Base-by-base conservation (phyloP, 306 rosid genomes). In the Vigna angularis region DNA sequence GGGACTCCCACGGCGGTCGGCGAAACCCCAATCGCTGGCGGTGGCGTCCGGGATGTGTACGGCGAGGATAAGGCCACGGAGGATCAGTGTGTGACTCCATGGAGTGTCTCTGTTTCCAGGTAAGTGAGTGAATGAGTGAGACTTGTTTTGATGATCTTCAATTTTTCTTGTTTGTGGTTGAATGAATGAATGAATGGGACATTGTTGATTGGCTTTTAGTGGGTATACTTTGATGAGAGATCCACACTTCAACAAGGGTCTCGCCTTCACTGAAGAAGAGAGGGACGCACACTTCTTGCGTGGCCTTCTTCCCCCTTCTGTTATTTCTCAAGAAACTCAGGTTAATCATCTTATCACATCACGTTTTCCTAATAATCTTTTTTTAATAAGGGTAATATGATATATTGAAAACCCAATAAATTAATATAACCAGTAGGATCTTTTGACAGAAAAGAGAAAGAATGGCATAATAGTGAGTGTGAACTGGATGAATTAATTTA, bases 241-340 rank as follows among this genome's bases (percentile, higher is more conserved):
- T 76, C 98, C 98, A 24, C 97, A 88, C 62, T 93, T 86, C 79
- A 95, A 95, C 87, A 95, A 95, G 80, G 98, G 98, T 73, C 87
- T 95, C 67, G 98, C 98, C 48, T 95, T 95, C 84, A 89, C 88
- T n/a, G 97, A 91, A 50, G 81, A 76, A 85, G 98, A 95, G 92
- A 88, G 98, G 80, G 98, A 93, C 16, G 93, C 98, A 12, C 98
- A 95, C 73, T 92, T 86, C 85, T 86, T 95, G 88, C 93, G 93
- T 51, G 98, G 98, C 42, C 96, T 95, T 77, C 96, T 95, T 18
- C 98, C 98, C 73, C 98, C 98, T 2, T 50, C 88, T 3, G 82
- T 91, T 72, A 77, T 82, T 68, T 75, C 93, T 77, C 98, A 95
- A 52, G 93, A 92, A 14, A 85, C 87, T 81, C 98, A 95, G 98